Percentiles rank a stretch among this genome's conserved stretches.
Conservation (phyloP, 1,284 basidiomycete genomes). For the Apiotrichum gamsii region DNA sequence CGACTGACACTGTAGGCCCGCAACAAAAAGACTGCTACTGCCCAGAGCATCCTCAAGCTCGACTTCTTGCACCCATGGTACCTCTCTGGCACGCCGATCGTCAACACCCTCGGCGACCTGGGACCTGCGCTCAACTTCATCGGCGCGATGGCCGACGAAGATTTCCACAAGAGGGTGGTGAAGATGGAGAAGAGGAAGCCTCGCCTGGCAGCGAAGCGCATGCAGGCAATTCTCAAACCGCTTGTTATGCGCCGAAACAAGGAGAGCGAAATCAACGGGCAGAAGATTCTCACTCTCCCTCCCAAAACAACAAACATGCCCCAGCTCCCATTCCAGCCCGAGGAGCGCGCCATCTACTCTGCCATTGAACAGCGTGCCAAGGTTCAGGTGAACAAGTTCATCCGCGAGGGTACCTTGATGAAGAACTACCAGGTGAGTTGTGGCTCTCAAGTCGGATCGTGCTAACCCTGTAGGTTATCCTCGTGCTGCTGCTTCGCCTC, state of each 20-base stretch:
- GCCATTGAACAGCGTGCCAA: conserved; percentile 37
- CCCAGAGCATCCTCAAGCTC: conserved; percentile 32
- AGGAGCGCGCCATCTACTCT: conserved; percentile 45
- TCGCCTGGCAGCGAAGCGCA: conserved; percentile 35
- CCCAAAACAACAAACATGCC: conserved; percentile 33
- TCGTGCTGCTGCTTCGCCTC: conserved; percentile 40
- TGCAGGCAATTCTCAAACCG: conserved; percentile 36
- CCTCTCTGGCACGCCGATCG: conserved; percentile 41
- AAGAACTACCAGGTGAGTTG: conserved; percentile 38
- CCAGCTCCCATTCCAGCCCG: conserved; percentile 35
- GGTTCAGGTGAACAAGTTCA: conserved; percentile 43
- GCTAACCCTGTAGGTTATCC: too few relatives aligned
- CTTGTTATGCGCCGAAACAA: conserved; percentile 42
- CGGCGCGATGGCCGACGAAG: conserved; percentile 27
- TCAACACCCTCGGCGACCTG: conserved; percentile 22
- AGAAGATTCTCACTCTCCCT: conserved; percentile 36
- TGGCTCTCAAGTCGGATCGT: conserved; percentile 2
- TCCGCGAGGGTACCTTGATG: conserved; percentile 41
- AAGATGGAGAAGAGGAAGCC: conserved; percentile 30
- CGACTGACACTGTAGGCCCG: conserved; percentile 15
- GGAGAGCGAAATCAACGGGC: conserved; percentile 41
- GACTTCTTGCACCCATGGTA: conserved; percentile 36
- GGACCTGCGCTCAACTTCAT: conserved; percentile 32
- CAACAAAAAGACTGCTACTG: conserved; percentile 36
- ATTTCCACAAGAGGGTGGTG: conserved; percentile 30